These are phyloP conservation scores for Hyaloscypha hepaticicola DNA, from an alignment of 495 filamentous ascomycete species.

Conservation along the genomic window DNA sequence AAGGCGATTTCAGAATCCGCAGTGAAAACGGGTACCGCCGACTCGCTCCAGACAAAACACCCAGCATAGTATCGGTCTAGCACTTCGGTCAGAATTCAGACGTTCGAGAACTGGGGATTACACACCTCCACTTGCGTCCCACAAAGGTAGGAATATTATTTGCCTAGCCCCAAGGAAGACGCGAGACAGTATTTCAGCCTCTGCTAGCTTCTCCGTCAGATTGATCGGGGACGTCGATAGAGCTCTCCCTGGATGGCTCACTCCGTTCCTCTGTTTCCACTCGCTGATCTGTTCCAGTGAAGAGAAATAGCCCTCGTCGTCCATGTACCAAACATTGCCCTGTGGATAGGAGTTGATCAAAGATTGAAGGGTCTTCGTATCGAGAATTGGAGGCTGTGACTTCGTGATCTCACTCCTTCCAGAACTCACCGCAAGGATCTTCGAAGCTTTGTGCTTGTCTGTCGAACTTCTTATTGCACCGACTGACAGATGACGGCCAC, in stretches of 20 bases:
- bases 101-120: neutral
- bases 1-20: slow-evolving; percentile 43
- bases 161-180: slow-evolving; percentile 50
- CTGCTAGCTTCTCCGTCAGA: slow-evolving; percentile 12
- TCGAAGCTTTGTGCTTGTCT: slow-evolving; percentile 24
- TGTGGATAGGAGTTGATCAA: slow-evolving; percentile 17
- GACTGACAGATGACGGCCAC: slow-evolving; percentile 1
- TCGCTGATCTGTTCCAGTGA: slow-evolving; percentile 25
- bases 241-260: slow-evolving; percentile 11
- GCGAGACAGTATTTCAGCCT: slow-evolving; percentile 18
- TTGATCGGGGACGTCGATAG: slow-evolving; percentile 9
- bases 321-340: slow-evolving; percentile 27
- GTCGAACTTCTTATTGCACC: slow-evolving; percentile 11
- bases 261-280: slow-evolving; percentile 3
- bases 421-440: slow-evolving; percentile 23
- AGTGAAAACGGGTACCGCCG: slow-evolving; percentile 44
- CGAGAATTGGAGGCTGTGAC: slow-evolving; percentile 1
- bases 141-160: slow-evolving; percentile 61
- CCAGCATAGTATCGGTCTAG: slow-evolving; percentile 64
- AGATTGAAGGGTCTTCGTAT: slow-evolving; percentile 16
- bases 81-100: neutral
- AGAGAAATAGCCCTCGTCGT: slow-evolving; percentile 27
- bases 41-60: slow-evolving; percentile 60
- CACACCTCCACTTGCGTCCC: slow-evolving; percentile 57
- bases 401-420: slow-evolving; percentile 8